Evolutionary conservation across 352 stramenopile genomes (phyloP), one percentile per base, ranked within the genome.

Genomic region (Paralagenidium karlingii): DNA sequence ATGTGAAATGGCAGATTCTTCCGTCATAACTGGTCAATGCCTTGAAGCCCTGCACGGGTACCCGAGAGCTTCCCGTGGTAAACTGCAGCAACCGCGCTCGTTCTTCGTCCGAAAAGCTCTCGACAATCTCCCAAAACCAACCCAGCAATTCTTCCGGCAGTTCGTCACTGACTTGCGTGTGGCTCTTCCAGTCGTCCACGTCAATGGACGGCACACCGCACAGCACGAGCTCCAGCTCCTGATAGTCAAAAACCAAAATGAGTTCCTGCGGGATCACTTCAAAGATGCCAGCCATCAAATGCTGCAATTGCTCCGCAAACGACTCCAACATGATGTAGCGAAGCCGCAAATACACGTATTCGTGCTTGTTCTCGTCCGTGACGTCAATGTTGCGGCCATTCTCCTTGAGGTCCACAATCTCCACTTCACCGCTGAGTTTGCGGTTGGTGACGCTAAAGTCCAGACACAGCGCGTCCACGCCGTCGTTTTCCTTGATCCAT

Each of bases 351-450:
- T 97, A 89, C 13, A 98, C 74, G 66, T 97, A 99, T 62, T 98
- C 87, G 19, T 93, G 79, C 52, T 98, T 93, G 75, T 99, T 99
- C 24, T 96, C 88, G 50, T 98, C 94, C n/a, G 82, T 90, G n/a
- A 92, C 47, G 0, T 82, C 62, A 29, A 90, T 87, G 41, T 86
- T 67, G 41, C 74, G 73, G n/a, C 79, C 79, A 24, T 80, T 68
- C 34, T 82, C 63, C 53, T 87, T 89, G 10, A 92, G 57, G 12
- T 90, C 79, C n/a, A 88, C 79, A 4, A 69, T 60, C 32, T 89
- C 69, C 16, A 87, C 53, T 13, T 87, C 74, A 24, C 76, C 73
- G 22, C 66, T 81, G 28, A 86, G 47, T 40, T 77, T 85, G 34
- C 68, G 62, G 49, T 87, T 85, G 3, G 63, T 84, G 13, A 92